Conservation (phyloP, 441 rosid genomes). For the Capsella rubella region DNA sequence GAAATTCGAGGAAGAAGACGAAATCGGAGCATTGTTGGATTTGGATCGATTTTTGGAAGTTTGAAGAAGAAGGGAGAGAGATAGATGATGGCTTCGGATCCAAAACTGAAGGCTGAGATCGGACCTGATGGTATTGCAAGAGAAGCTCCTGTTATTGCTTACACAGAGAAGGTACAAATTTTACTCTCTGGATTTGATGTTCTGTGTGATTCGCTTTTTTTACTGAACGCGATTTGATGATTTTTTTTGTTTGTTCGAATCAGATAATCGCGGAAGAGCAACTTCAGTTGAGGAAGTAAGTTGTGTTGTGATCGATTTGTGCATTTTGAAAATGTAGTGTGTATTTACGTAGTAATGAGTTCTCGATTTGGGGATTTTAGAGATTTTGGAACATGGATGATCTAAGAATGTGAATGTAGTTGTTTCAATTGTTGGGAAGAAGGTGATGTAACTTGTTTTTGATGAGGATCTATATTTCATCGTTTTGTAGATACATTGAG, state of each 20-base stretch:
- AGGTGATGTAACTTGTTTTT: constrained; percentile 18
- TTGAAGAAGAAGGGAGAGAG: not conserved
- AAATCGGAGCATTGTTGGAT: constrained; percentile 6
- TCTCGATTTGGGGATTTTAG: not conserved
- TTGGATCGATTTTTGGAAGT: constrained; percentile 20
- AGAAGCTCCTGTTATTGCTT: constrained; percentile 86
- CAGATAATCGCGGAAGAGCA: constrained; percentile 93
- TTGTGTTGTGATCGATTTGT: not conserved
- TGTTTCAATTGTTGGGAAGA: too few relatives aligned
- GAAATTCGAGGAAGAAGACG: constrained; percentile 32
- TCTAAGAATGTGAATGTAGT: not conserved
- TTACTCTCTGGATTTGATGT: not conserved
- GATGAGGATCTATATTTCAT: not conserved
- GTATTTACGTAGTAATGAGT: too few relatives aligned
- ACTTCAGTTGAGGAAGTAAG: constrained; percentile 84
- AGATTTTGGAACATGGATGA: not conserved
- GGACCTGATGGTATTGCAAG: constrained; percentile 88
- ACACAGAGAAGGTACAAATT: constrained; percentile 77
- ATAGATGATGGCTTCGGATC: constrained; percentile 60
- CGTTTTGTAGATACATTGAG: constrained; percentile 69
- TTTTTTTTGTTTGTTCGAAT: not conserved
- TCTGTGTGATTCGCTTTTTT: constrained; percentile 6
- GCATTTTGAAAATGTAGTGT: not conserved
- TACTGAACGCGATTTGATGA: constrained; percentile 20
- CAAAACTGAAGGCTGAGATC: constrained; percentile 73